phyloP scores from a whole-genome alignment of 1,284 basidiomycete species.

The Fomitiporia mediterranea region DNA sequence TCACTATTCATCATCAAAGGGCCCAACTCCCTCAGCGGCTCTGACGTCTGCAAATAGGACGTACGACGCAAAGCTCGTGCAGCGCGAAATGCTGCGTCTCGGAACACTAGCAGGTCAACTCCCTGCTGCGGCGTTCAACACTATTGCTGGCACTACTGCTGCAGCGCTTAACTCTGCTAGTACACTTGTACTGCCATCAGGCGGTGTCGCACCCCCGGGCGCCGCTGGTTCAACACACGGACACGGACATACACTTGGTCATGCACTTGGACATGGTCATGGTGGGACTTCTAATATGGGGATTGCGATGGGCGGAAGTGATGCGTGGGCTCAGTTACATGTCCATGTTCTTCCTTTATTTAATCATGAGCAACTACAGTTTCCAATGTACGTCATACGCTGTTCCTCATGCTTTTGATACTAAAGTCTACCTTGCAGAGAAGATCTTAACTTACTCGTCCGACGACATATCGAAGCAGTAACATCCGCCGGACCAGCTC shows the following conservation, averaged over 20 bases:
- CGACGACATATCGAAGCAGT: conserved; percentile 70
- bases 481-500: conserved; percentile 59
- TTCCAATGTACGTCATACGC: conserved; percentile 64
- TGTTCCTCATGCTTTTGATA: background rate
- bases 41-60: conserved; percentile 19
- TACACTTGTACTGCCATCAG: conserved; percentile 30
- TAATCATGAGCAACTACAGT: conserved; percentile 85
- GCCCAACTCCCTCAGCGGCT: conserved; percentile 13
- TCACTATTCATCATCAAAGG: conserved; percentile 7
- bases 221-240: conserved; percentile 10
- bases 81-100: conserved; percentile 22
- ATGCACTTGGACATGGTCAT: conserved; percentile 27
- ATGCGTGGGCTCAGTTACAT: conserved; percentile 80
- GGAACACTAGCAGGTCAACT: conserved; percentile 20
- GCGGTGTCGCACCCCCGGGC: conserved; percentile 24
- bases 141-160: conserved; percentile 15
- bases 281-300: conserved; percentile 19
- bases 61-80: conserved; percentile 23
- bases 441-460: conserved; percentile 84
- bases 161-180: conserved; percentile 34
- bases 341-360: conserved; percentile 86
- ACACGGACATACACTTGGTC: background rate
- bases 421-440: conserved; percentile 41
- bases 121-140: conserved; percentile 3
- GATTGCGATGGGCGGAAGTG: conserved; percentile 30